phyloP scores from a whole-genome alignment of 2,329 filamentous ascomycete genomes.

The Podosphaera aphanis region DNA sequence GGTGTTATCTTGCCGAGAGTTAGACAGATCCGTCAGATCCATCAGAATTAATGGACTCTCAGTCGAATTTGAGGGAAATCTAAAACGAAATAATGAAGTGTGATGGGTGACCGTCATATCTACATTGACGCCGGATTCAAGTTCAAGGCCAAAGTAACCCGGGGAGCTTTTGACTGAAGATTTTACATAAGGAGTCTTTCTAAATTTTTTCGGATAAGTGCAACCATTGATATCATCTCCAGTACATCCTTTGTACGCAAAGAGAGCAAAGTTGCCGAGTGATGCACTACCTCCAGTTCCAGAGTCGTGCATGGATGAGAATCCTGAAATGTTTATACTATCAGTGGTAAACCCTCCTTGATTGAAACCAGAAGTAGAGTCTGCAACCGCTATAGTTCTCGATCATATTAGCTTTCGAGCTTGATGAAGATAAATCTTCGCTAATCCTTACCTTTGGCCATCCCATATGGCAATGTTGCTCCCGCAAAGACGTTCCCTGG shows the following conservation, averaged over 20 bases:
- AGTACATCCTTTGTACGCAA: conserved; percentile 38
- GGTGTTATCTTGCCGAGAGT: conserved; percentile 31
- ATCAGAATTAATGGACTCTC: conserved; percentile 37
- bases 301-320: conserved; percentile 20
- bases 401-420: too few species aligned
- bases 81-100: conserved; percentile 41
- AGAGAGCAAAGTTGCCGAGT: conserved; percentile 51
- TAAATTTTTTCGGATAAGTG: conserved; percentile 28
- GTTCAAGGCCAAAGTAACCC: conserved; percentile 39
- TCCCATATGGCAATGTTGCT: conserved; percentile 28
- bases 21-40: conserved; percentile 39
- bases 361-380: conserved; percentile 24
- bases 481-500: conserved; percentile 32
- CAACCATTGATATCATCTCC: conserved; percentile 38
- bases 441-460: background rate
- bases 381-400: conserved; percentile 25
- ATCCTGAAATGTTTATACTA: conserved; percentile 18
- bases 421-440: too few species aligned
- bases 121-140: conserved; percentile 32
- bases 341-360: conserved; percentile 31
- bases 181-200: conserved; percentile 20
- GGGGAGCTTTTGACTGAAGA: conserved; percentile 31
- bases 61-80: conserved; percentile 24
- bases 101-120: conserved; percentile 48
- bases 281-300: conserved; percentile 29